Conservation (phyloP, 164 flowering plant genomes). For the Macadamia integrifolia region DNA sequence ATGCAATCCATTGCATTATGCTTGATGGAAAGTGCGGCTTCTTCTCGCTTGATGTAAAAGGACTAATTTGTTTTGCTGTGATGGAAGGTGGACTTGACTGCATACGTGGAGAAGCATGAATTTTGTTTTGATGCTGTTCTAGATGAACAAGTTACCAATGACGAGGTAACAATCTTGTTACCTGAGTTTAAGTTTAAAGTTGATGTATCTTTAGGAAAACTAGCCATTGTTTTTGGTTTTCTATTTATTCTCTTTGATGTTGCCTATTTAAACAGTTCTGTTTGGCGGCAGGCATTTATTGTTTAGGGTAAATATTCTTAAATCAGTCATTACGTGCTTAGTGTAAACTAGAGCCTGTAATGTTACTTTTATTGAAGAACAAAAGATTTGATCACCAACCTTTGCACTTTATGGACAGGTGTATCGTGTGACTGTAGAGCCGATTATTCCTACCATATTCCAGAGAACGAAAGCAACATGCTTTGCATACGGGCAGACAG, state of each 20-base stretch:
- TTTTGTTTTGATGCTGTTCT: slow-evolving; percentile 98
- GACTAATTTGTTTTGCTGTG: slow-evolving; percentile 21
- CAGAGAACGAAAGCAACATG: slow-evolving; percentile 97
- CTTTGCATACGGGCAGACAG: slow-evolving; percentile 99
- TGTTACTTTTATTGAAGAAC: no score
- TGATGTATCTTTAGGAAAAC: neutral
- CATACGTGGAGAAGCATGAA: slow-evolving; percentile 96
- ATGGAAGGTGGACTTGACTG: slow-evolving; percentile 89
- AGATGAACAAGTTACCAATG: slow-evolving; percentile 80
- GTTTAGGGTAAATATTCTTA: no score
- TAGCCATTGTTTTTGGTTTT: neutral
- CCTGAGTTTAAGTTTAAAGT: neutral
- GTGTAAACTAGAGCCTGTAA: neutral
- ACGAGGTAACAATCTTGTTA: slow-evolving; percentile 56
- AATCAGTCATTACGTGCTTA: no score
- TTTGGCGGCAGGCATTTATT: no score
- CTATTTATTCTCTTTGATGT: neutral
- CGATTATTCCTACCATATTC: slow-evolving; percentile 88
- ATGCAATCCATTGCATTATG: neutral
- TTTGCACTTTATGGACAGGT: slow-evolving; percentile 47
- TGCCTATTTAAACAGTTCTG: neutral
- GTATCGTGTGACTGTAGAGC: slow-evolving; percentile 82
- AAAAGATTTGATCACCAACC: no score
- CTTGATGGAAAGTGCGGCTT: neutral
- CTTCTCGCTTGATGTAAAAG: neutral